A percentile compares a stretch with the other conserved stretches of the same genome.
These are phyloP conservation scores for Paramecium octaurelia DNA, from an alignment of 73 alveolate genomes.

Conservation along the genomic window DNA sequence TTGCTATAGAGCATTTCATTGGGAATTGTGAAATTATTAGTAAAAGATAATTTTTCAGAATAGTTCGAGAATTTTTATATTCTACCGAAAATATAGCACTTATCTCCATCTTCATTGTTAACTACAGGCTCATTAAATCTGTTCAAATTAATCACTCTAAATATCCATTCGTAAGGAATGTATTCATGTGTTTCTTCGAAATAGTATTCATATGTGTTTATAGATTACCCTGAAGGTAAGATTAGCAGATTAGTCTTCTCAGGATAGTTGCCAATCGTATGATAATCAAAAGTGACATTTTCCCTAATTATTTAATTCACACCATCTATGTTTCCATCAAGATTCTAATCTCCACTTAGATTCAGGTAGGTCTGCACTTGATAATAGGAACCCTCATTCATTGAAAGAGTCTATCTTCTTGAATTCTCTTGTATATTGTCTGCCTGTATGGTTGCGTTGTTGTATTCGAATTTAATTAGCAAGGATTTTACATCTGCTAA, in stretches of 20 bases:
- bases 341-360: not conserved
- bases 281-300: not conserved
- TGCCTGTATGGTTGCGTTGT: not conserved
- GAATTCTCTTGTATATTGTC: not conserved
- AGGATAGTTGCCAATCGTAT: not conserved
- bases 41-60: not conserved
- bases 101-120: not conserved
- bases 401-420: not conserved
- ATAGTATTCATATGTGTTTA: not conserved
- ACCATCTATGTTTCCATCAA: not conserved
- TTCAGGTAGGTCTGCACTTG: not conserved
- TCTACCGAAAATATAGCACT: not conserved
- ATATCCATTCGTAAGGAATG: not conserved
- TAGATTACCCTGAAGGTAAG: conserved; percentile 26
- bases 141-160: conserved; percentile 22
- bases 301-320: not conserved
- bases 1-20: not conserved
- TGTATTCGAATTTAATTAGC: not conserved
- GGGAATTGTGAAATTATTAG: not conserved
- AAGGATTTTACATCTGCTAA: not conserved
- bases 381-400: not conserved
- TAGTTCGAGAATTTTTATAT: not conserved
- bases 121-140: not conserved
- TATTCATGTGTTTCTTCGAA: not conserved
- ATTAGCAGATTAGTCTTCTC: not conserved